Percentiles rank a stretch among this genome's conserved stretches.
These are phyloP conservation scores for Cladosporium sp. DNA, from an alignment of 2,329 filamentous ascomycete species.

Conservation along the genomic window DNA sequence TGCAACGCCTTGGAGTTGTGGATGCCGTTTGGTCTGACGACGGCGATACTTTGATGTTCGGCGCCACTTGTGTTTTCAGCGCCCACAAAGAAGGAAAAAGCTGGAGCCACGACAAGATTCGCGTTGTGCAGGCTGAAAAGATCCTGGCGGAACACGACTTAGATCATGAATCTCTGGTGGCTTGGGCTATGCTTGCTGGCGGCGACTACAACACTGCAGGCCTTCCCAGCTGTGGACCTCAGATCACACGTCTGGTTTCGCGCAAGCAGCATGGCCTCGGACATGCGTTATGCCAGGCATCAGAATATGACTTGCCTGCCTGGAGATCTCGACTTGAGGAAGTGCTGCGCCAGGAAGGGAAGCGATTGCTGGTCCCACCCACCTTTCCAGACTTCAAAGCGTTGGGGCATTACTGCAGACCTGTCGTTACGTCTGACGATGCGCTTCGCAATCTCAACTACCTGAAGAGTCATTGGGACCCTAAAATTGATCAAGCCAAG, in stretches of 20 bases:
- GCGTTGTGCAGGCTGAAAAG: conserved; percentile 35
- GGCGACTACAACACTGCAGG: conserved; percentile 45
- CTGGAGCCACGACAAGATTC: conserved; percentile 37
- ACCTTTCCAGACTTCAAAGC: conserved; percentile 31
- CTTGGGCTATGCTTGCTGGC: conserved; percentile 44
- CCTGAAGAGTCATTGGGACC: conserved; percentile 35
- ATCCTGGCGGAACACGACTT: conserved; percentile 34
- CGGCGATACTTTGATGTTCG: conserved; percentile 51
- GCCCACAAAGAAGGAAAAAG: conserved; percentile 25
- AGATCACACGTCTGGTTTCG: conserved; percentile 33
- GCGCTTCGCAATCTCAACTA: conserved; percentile 32
- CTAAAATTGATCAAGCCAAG: conserved; percentile 36
- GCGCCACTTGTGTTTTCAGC: conserved; percentile 45
- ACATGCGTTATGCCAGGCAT: conserved; percentile 29
- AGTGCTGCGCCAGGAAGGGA: conserved; percentile 20
- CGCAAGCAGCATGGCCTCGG: conserved; percentile 38
- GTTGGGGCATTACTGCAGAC: conserved; percentile 40
- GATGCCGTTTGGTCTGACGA: conserved; percentile 54
- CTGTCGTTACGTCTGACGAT: conserved; percentile 37
- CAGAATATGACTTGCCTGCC: conserved; percentile 16
- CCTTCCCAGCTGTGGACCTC: conserved; percentile 39
- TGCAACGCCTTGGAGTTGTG: conserved; percentile 46
- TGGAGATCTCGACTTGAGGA: conserved; percentile 34
- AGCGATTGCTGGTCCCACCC: conserved; percentile 25
- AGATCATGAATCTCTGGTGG: conserved; percentile 39